These are phyloP conservation scores for Penicillium pancosmium DNA, from an alignment of 495 filamentous ascomycete genomes.

Conservation along the genomic window DNA sequence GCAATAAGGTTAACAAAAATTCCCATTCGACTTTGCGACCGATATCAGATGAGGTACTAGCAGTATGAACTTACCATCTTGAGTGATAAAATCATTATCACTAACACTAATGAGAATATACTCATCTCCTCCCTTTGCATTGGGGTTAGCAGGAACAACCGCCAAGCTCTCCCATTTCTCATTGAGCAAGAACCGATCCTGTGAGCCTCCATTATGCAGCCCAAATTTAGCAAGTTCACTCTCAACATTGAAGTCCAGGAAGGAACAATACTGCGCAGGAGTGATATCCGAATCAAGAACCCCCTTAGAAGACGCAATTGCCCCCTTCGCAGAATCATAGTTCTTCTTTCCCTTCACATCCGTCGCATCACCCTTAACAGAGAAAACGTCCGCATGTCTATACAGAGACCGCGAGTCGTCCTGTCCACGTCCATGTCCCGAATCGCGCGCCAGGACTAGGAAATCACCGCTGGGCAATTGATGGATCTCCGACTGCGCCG, in stretches of 20 bases:
- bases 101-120: conserved; percentile 70
- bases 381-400: conserved; percentile 75
- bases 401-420: conserved; percentile 58
- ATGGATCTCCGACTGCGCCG: conserved; percentile 75
- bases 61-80: conserved; percentile 57
- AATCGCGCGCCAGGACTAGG: conserved; percentile 74
- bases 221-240: conserved; percentile 67
- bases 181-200: conserved; percentile 61
- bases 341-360: conserved; percentile 59
- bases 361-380: conserved; percentile 59
- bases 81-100: conserved; percentile 83
- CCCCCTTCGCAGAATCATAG: conserved; percentile 54
- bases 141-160: conserved; percentile 60
- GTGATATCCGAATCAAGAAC: conserved; percentile 58
- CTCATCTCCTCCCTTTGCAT: conserved; percentile 49
- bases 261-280: conserved; percentile 67
- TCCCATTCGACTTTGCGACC: not conserved
- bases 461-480: conserved; percentile 63
- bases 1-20: not conserved
- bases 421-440: conserved; percentile 60
- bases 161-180: conserved; percentile 84
- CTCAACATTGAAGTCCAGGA: conserved; percentile 75
- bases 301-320: conserved; percentile 57
- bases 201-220: conserved; percentile 66
- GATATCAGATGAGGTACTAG: not conserved